A percentile compares a stretch with the other conserved stretches of the same genome.
Evolutionary conservation across 352 stramenopile genomes (phyloP).

Genomic region (Blastocystis sp.): DNA sequence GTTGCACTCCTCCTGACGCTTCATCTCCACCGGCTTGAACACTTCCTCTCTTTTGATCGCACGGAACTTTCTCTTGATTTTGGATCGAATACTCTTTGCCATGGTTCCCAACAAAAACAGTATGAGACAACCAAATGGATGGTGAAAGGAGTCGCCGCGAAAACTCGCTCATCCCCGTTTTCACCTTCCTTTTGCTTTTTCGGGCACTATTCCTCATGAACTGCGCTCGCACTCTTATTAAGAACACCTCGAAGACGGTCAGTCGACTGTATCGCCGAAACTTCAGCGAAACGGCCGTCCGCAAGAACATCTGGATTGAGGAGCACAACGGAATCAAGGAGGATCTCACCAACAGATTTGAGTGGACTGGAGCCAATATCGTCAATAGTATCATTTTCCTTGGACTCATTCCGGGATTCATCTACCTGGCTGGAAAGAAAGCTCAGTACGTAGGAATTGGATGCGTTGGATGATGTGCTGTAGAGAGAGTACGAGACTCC

Average conservation of each 20-base stretch:
- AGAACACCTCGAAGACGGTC: conserved; percentile 15
- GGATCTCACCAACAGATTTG: conserved; percentile 50
- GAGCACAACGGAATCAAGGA: conserved; percentile 58
- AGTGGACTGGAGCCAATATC: conserved; percentile 46
- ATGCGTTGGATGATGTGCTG: background rate
- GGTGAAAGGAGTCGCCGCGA: background rate
- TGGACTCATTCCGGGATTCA: conserved; percentile 40
- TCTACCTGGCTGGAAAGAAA: conserved; percentile 34
- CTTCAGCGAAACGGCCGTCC: conserved; percentile 51
- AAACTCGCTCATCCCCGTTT: background rate
- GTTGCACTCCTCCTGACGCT: background rate
- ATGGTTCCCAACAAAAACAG: background rate
- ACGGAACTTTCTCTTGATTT: background rate
- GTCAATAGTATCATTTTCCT: conserved; percentile 39
- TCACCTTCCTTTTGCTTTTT: background rate
- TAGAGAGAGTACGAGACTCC: conserved; percentile 55
- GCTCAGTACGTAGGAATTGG: conserved; percentile 10
- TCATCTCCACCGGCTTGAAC: conserved; percentile 24
- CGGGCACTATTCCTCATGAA: no score
- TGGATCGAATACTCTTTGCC: conserved; percentile 21
- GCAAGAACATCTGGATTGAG: conserved; percentile 57
- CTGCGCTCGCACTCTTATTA: conserved; percentile 42
- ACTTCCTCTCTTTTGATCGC: background rate
- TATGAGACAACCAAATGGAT: conserved; percentile 14
- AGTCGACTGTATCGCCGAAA: conserved; percentile 1